Conservation (phyloP, 805 yeast species). For the Sugiyamaella floridensis region DNA sequence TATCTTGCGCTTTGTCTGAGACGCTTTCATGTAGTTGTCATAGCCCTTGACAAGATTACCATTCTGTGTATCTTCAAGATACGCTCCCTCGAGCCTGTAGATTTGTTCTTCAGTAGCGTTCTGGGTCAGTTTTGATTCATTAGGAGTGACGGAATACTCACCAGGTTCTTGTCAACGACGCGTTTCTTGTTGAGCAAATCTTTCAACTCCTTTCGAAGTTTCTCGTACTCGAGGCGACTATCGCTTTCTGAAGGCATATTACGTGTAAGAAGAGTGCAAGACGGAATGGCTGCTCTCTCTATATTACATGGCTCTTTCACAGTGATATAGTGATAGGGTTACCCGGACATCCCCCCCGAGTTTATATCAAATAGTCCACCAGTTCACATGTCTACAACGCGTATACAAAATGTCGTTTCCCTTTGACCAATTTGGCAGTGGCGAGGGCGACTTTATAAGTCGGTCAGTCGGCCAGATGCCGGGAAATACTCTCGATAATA, state of each 20-base stretch:
- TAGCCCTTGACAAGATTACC: constrained; percentile 91
- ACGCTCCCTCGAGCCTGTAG: constrained; percentile 69
- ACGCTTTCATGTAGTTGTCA: constrained; percentile 61
- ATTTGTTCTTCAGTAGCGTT: constrained; percentile 67
- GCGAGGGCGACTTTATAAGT: background rate
- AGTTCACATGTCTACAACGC: background rate
- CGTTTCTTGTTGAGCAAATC: constrained; percentile 56
- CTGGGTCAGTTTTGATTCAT: constrained; percentile 32
- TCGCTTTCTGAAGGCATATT: constrained; percentile 8
- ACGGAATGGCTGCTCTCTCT: too few relatives aligned
- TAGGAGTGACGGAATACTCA: constrained; percentile 2
- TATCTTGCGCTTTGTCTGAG: constrained; percentile 44
- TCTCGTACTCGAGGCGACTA: constrained; percentile 48
- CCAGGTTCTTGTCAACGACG: constrained; percentile 48
- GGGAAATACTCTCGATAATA: background rate
- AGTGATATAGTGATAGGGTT: background rate
- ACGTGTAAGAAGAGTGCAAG: background rate
- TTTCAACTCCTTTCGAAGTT: constrained; percentile 58
- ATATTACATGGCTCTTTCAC: too few relatives aligned
- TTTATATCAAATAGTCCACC: background rate
- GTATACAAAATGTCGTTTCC: constrained; percentile 2
- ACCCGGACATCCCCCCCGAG: background rate
- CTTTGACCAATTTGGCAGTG: background rate
- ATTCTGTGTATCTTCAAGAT: constrained; percentile 61
- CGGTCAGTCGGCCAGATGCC: background rate